Base-by-base conservation (phyloP, 345 rosid species). In the Populus tremula region DNA sequence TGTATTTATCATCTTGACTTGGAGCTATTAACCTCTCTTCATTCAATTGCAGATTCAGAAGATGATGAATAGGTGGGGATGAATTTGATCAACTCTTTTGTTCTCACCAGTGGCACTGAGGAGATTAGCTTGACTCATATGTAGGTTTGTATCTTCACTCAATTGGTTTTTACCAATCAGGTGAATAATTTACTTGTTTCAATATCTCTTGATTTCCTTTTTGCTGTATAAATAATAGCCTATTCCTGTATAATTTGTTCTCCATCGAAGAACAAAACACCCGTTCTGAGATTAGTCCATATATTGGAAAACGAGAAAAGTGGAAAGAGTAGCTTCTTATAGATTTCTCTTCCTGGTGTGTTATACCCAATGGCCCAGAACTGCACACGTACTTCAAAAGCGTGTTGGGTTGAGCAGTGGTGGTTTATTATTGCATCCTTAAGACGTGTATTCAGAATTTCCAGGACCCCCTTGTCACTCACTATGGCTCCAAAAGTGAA, bases 21-120 rank as follows among this genome's bases (percentile, higher is more conserved):
- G 47, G 47, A 43, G 47, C 47, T 43, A 2, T 43, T 8, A 43
- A 9, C 47, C 47, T 8, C 14, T 43, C 47, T 43, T 43, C 47
- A 43, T 43, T 10, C 47, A 43, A 43, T 43, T 43, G 12, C 47
- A 93, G 98, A 95, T 85, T 95, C 99, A 17, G 99, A 94, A 77
- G 98, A 95, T 66, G 99, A 93, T 50, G 98, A 93, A 69, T 91
- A 94, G 93, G 73, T 69, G 78, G 78, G 41, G 49, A 68, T 56
- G 35, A 4, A 33, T 79, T 74, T 64, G 67, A 66, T 29, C 38
- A 11, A 20, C 38, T 13, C 49, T 77, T 64, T 79, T 56, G 77
- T 78, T 67, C 73, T 62, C 53, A 8, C 61, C 43, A 62, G 41
- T 59, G 77, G 76, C 80, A 70, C 18, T 8, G 70, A 29, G 79